Percentiles rank a stretch among this genome's conserved stretches.
Conservation (phyloP, 805 yeast genomes). For the Nakazawaea ernobii region DNA sequence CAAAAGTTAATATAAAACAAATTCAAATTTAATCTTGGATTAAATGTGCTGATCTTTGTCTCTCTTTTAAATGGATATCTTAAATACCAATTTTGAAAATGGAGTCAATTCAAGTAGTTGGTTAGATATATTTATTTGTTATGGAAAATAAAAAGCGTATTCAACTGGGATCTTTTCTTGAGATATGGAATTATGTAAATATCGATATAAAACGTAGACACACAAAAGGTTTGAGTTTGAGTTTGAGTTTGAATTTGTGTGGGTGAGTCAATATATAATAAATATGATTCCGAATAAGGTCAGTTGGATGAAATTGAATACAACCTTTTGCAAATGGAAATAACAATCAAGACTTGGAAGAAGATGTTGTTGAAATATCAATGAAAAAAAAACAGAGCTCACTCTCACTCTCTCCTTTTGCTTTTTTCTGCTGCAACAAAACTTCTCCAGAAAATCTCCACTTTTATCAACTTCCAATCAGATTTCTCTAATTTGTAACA, state of each 20-base stretch:
- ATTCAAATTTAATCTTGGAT: too few relatives aligned
- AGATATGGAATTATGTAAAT: not conserved
- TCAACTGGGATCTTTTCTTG: not conserved
- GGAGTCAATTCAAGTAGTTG: not conserved
- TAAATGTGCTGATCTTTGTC: not conserved
- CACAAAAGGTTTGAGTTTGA: not conserved
- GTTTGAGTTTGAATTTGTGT: not conserved
- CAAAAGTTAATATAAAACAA: too few relatives aligned
- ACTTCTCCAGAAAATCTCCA: not conserved
- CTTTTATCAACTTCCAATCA: slow-evolving; percentile 11
- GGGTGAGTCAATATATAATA: not conserved
- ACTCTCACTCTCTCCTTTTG: not conserved
- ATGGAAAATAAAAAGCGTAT: too few relatives aligned
- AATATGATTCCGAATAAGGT: not conserved
- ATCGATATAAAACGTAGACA: not conserved
- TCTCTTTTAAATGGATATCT: not conserved
- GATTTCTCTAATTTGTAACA: slow-evolving; percentile 2
- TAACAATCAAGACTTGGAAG: too few relatives aligned
- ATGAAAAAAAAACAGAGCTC: too few relatives aligned
- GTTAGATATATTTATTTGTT: not conserved
- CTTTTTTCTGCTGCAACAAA: not conserved
- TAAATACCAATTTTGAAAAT: too few relatives aligned
- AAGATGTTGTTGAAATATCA: too few relatives aligned
- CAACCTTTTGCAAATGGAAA: too few relatives aligned
- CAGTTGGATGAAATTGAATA: too few relatives aligned